Conservation (phyloP, 768 basidiomycete species). For the Leucosporidium scottii region DNA sequence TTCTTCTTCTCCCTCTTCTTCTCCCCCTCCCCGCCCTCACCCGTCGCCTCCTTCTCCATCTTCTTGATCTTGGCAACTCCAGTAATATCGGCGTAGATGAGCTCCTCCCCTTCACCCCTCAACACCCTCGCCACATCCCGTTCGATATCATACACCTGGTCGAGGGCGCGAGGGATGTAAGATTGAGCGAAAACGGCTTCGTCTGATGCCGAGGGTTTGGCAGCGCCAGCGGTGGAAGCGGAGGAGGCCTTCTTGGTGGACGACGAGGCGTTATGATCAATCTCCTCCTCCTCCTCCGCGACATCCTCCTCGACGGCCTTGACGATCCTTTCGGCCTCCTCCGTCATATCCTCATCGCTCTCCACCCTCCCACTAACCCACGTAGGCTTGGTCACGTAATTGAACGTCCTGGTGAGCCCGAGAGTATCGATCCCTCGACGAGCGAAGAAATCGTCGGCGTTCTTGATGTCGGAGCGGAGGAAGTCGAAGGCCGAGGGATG, state of each 20-base stretch:
- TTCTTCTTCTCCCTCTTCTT: constrained; percentile 28
- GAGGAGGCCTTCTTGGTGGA: not conserved
- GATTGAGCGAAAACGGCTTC: constrained; percentile 82
- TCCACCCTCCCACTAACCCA: constrained; percentile 43
- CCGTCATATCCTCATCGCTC: constrained; percentile 23
- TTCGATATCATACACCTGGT: constrained; percentile 91
- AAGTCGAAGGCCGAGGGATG: constrained; percentile 96
- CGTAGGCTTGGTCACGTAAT: constrained; percentile 59
- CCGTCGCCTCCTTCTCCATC: constrained; percentile 27
- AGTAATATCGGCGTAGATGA: constrained; percentile 84
- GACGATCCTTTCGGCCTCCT: constrained; percentile 33
- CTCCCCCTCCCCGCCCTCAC: too few species aligned
- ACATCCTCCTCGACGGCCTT: constrained; percentile 35
- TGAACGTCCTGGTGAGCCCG: constrained; percentile 74
- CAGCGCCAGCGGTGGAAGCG: not conserved
- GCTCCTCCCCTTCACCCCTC: constrained; percentile 59
- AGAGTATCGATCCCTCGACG: constrained; percentile 66
- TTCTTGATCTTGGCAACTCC: constrained; percentile 50
- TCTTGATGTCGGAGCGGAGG: constrained; percentile 80
- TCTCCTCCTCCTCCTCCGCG: constrained; percentile 13
- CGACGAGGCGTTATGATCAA: constrained; percentile 4
- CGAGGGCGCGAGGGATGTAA: constrained; percentile 85
- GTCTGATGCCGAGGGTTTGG: constrained; percentile 51
- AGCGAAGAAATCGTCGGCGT: constrained; percentile 86
- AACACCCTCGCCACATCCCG: constrained; percentile 72